These are phyloP conservation scores for Capsicum baccatum DNA, from an alignment of 257 asterid species.

Conservation along the genomic window DNA sequence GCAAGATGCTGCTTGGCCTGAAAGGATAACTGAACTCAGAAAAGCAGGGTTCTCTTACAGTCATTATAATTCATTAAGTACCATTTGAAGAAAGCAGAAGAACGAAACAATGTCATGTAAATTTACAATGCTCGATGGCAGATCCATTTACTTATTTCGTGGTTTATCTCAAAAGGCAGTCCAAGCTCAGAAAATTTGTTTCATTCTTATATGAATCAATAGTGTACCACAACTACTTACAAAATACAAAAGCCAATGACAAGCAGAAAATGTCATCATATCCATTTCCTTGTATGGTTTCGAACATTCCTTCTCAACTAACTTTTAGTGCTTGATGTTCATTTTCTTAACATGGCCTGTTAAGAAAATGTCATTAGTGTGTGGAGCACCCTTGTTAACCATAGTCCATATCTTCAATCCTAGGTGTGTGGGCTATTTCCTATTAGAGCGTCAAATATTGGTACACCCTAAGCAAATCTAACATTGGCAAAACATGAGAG, in stretches of 20 bases:
- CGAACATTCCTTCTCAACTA: background rate
- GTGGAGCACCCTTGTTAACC: background rate
- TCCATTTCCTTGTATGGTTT: background rate
- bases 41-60: slow-evolving; percentile 9
- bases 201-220: background rate
- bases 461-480: background rate
- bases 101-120: background rate
- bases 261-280: background rate
- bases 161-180: background rate
- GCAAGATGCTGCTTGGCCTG: slow-evolving; percentile 96
- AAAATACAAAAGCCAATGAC: background rate
- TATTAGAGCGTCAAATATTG: too few relatives aligned
- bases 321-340: background rate
- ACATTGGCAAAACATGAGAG: slow-evolving; percentile 4
- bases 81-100: slow-evolving; percentile 16
- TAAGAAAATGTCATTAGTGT: background rate
- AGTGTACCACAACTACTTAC: slow-evolving; percentile 14
- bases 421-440: background rate
- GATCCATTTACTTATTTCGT: background rate
- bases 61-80: too few relatives aligned
- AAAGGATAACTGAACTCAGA: slow-evolving; percentile 29
- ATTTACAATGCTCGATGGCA: background rate
- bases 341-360: background rate
- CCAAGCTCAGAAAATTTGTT: background rate
- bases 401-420: background rate